phyloP scores from a whole-genome alignment of 305 asterid species.

The Plantago lanceolata region DNA sequence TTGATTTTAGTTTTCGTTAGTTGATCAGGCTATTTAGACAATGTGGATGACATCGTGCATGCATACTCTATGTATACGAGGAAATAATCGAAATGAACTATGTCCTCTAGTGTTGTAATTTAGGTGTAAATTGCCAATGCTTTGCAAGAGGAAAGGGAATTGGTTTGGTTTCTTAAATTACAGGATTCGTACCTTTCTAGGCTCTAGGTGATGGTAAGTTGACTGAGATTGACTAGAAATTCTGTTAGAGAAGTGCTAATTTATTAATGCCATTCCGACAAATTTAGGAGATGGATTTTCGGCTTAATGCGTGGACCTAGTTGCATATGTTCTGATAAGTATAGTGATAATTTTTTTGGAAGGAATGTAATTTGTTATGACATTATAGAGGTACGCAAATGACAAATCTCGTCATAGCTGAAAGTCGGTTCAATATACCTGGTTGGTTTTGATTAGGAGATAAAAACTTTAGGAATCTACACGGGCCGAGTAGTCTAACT shows the following conservation, averaged over 20 bases:
- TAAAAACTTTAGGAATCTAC: background rate
- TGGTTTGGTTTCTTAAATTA: background rate
- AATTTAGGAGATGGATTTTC: background rate
- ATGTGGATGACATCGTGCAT: background rate
- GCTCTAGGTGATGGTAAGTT: background rate
- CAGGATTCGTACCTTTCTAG: background rate
- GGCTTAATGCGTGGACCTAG: background rate
- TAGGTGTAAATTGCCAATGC: too few species aligned
- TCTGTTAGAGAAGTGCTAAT: background rate
- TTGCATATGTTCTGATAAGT: background rate
- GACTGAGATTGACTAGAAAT: background rate
- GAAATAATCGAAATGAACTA: too few species aligned
- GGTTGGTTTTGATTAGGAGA: background rate
- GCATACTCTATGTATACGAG: background rate
- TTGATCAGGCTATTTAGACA: background rate
- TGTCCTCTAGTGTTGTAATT: background rate
- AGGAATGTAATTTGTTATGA: background rate
- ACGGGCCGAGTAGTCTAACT: background rate
- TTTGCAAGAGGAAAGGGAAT: background rate
- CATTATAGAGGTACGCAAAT: background rate
- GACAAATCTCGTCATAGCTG: background rate
- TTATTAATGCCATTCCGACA: background rate
- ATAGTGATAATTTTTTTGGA: background rate
- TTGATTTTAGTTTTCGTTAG: background rate
- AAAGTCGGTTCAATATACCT: background rate